Base-by-base conservation (phyloP, 2,329 filamentous ascomycete genomes). In the Tolypocladium sp. region DNA sequence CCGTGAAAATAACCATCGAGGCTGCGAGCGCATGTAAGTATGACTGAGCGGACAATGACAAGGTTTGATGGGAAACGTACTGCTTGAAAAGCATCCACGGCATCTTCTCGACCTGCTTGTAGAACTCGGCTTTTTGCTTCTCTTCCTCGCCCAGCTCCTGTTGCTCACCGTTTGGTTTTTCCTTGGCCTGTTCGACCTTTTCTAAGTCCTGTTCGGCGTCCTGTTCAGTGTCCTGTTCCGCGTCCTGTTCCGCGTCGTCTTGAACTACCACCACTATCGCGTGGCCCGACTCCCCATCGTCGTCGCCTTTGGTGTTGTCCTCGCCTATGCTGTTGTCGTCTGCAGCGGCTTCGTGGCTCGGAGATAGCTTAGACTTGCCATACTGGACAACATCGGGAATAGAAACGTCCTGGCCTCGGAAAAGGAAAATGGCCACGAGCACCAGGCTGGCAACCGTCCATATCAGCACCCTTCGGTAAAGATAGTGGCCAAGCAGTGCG, bases 1-100 rank as follows among this genome's bases (percentile, higher is more conserved):
- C 92, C 92, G 46, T 88, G 86, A 72, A 90, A 91, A 70, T 93
- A 96, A 52, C 88, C 83, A 64, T 88, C 85, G 58, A 96, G 85
- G 66, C 93, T 95, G 63, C 8, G 38, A 40, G 0, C 25, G 46
- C 0, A 15, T 15, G 30, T 37, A 46, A 53, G 49, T 53, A 27
- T 13, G 30, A 7, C 13, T 20, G 20, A 8, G 30, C 4, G 20
- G 9, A 37, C 5, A 52, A 59, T 56, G 49, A 38, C 3, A 15
- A 38, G 25, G 33, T 27, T 33, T 10, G 10, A 10, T 4, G 30
- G 46, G 27, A 30, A 22, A 69, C 73, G 37, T 64, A 75, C 73
- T 74, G 73, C 64, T 64, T 71, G 59, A 74, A 77, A 55, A 67
- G 68, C 56, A 77, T 70, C 75, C 75, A 77, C 15, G 75, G 74